These are phyloP conservation scores for Pyronema omphalodes DNA, from an alignment of 495 filamentous ascomycete species.

Conservation along the genomic window DNA sequence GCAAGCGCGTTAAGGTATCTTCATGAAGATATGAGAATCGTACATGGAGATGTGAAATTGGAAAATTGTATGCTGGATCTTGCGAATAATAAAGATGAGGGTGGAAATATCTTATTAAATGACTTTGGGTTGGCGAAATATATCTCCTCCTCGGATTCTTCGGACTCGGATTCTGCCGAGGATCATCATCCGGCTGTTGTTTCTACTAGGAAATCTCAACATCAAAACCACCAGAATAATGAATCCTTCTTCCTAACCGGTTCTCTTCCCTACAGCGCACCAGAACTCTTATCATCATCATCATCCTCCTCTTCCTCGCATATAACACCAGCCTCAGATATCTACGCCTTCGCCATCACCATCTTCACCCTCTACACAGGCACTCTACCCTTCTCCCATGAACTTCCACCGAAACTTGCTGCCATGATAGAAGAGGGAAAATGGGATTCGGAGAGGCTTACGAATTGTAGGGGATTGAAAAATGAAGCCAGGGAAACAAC, in stretches of 20 bases:
- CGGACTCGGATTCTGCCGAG: conserved; percentile 27
- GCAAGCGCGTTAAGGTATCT: conserved; percentile 52
- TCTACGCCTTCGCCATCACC: conserved; percentile 58
- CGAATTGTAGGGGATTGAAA: conserved; percentile 16
- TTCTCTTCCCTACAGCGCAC: conserved; percentile 19
- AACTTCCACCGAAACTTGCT: conserved; percentile 39
- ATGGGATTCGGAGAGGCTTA: conserved; percentile 38
- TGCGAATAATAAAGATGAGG: conserved; percentile 30
- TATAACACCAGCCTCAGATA: conserved; percentile 34
- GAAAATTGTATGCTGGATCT: conserved; percentile 58
- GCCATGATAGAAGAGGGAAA: conserved; percentile 42
- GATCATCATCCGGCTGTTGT: conserved; percentile 25
- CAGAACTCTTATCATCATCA: conserved; percentile 10
- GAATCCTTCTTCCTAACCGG: conserved; percentile 6
- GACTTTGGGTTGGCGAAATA: conserved; percentile 67
- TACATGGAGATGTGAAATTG: conserved; percentile 59
- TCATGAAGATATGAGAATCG: conserved; percentile 51
- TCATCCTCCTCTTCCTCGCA: background rate
- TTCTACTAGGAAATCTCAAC: conserved; percentile 3
- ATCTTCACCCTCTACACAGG: conserved; percentile 45
- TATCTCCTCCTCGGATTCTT: conserved; percentile 33
- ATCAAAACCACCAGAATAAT: conserved; percentile 23
- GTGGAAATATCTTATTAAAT: conserved; percentile 45
- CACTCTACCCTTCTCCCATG: conserved; percentile 48
- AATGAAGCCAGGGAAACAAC: conserved; percentile 23